phyloP scores from a whole-genome alignment of 805 yeast genomes.

The Metschnikowia dekortorum region DNA sequence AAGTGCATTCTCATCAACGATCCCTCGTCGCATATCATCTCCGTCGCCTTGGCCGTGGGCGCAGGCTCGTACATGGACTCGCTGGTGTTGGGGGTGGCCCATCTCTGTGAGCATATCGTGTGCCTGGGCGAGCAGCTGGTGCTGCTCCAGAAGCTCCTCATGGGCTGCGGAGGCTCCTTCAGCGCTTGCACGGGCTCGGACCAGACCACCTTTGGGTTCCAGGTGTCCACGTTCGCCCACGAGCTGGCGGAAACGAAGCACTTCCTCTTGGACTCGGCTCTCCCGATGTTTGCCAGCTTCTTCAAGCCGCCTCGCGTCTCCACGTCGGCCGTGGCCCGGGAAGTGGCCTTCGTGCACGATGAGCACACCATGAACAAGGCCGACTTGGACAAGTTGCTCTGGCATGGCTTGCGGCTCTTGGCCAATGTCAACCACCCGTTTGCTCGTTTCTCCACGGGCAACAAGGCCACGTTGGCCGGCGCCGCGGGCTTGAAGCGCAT shows the following conservation, averaged over 20 bases:
- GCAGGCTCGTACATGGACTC: constrained; percentile 85
- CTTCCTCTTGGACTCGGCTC: constrained; percentile 41
- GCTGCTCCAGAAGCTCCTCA: constrained; percentile 41
- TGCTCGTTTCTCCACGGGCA: constrained; percentile 63
- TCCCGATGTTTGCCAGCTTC: constrained; percentile 48
- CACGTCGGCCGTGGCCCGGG: constrained; percentile 39
- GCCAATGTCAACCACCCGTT: constrained; percentile 50
- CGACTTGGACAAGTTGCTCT: constrained; percentile 43
- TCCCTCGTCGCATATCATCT: constrained; percentile 56
- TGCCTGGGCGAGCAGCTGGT: constrained; percentile 32
- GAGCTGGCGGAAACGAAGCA: constrained; percentile 15
- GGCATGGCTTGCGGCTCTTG: constrained; percentile 55
- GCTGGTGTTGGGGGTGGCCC: constrained; percentile 75
- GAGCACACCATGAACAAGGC: constrained; percentile 59
- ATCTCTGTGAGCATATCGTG: constrained; percentile 77
- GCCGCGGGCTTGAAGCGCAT: constrained; percentile 20
- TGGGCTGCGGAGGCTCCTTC: constrained; percentile 54
- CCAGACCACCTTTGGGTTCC: constrained; percentile 59
- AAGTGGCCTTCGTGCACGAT: constrained; percentile 57
- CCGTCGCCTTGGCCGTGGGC: constrained; percentile 71
- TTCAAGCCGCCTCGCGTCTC: constrained; percentile 51
- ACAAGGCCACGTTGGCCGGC: constrained; percentile 34
- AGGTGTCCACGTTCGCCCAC: constrained; percentile 46
- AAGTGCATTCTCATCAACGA: constrained; percentile 70
- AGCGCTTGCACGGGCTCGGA: constrained; percentile 73